phyloP scores from a whole-genome alignment of 2,329 filamentous ascomycete genomes.

The Coniochaeta hoffmannii region DNA sequence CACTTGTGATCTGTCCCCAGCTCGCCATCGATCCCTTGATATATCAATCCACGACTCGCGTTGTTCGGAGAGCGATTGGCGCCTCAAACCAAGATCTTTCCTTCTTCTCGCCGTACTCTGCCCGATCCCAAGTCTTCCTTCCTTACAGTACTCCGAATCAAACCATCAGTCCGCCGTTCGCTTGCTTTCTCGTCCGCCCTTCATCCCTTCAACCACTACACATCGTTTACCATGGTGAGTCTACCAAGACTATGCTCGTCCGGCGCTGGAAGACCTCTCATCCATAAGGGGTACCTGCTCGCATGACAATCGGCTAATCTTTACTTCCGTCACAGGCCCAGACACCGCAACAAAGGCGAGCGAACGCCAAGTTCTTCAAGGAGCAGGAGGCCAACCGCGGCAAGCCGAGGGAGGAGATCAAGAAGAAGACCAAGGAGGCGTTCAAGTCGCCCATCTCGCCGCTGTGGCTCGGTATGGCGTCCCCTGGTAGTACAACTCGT shows the following conservation, averaged over 20 bases:
- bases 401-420: slow-evolving; percentile 59
- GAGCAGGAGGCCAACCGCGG: slow-evolving; percentile 67
- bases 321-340: slow-evolving; percentile 57
- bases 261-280: neutral
- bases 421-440: slow-evolving; percentile 50
- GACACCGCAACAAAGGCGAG: slow-evolving; percentile 76
- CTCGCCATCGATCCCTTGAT: neutral
- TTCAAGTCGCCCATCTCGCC: slow-evolving; percentile 55
- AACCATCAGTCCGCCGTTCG: neutral
- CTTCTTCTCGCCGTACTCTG: neutral
- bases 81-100: neutral
- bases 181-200: neutral
- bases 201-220: neutral
- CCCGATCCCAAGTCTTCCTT: neutral
- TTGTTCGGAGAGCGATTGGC: no score
- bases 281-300: neutral
- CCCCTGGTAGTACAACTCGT: no score
- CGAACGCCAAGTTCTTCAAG: slow-evolving; percentile 72
- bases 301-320: no score
- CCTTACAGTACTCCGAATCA: no score
- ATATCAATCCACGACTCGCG: neutral
- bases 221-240: neutral
- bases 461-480: slow-evolving; percentile 51
- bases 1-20: neutral
- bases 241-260: neutral